Base-by-base conservation (phyloP, 139 green algal genomes). In the Spirogloea muscicola region DNA sequence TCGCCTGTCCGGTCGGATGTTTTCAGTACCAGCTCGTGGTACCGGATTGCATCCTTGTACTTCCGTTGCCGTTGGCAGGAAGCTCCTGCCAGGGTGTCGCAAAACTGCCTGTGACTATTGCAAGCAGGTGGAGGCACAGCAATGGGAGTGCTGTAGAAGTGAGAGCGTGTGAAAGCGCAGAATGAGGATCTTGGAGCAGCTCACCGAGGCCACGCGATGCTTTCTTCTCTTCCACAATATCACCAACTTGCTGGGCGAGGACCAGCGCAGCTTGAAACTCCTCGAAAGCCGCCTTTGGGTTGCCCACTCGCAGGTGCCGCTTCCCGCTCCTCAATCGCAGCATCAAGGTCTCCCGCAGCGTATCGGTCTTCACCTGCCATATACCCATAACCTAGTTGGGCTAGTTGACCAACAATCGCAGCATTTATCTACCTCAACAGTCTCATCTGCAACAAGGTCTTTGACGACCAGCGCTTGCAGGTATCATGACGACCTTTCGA, bases 11-110 rank as follows among this genome's bases (percentile, higher is more conserved):
- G 16, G 44, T 76, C 1, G n/a, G 79, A 85, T 6, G 51, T 68
- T 13, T 66, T 36, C 39, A 85, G 31, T 18, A 85, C 79, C 13
- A 82, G 21, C 16, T 76, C 21, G 33, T 85, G 51, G 29, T 74
- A 84, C 1, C 39, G 10, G n/a, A 85, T 77, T 9, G 75, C 77
- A 36, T 84, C 58, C 29, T 66, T 70, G 63, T 77, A 80, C 44
- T 67, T 48, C 3, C 63, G 48, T 51, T 68, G 62, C 34, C 72
- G 72, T 33, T 80, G 72, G 13, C 29, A 77, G 13, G 72, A 48
- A 2, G 72, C 72, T 29, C 64, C 64, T 73, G 48, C 6, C 25
- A 31, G 27, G 29, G 25, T 10, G n/a, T n/a, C n/a, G n/a, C n/a
- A n/a, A n/a, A n/a, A n/a, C n/a, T n/a, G n/a, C n/a, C n/a, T n/a